Base-by-base conservation (phyloP, 345 rosid species). In the Gossypium australe region DNA sequence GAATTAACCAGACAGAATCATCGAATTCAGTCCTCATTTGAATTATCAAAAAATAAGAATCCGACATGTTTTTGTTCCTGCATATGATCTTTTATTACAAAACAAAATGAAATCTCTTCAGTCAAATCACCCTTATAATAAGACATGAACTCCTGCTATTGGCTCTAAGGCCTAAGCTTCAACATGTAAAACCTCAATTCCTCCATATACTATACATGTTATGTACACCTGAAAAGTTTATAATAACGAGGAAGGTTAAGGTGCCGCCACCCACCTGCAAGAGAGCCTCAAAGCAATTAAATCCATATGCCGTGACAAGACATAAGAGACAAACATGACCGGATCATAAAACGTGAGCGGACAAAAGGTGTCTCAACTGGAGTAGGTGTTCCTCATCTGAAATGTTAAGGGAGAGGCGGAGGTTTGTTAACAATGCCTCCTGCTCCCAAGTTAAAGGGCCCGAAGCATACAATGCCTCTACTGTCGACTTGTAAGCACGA, bases 371-470 rank as follows among this genome's bases (percentile, higher is more conserved):
- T 73, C 72, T 82, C 43, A 85, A 72, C 81, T 79, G 81, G 77
- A 72, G 52, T 64, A 80, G 76, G 76, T 86, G 84, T 72, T 86
- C 89, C 67, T 83, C 85, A 11, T 86, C 84, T 3, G 87, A 84
- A 73, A 86, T 82, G 77, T 86, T 74, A 59, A 84, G 87, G 55
- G 22, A 79, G 59, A 65, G 63, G 17, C 84, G 84, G 44, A 86
- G 89, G 78, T 86, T 82, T 14, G 85, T 82, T 70, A 84, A 66
- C 67, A 86, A 64, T 27, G 72, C 65, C 60, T 86, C 85, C 66
- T 80, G 85, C 70, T 82, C 89, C 87, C 87, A 86, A 80, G 79
- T 80, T 72, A 85, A 78, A 53, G 88, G 86, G 52, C 88, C 86
- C n/a, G 81, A 83, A 79, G 78, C 86, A 75, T 81, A 76, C 75